Evolutionary conservation across 2,329 filamentous ascomycete genomes (phyloP), one percentile per base, ranked within the genome.

Genomic region (Cyphellophora europaea): DNA sequence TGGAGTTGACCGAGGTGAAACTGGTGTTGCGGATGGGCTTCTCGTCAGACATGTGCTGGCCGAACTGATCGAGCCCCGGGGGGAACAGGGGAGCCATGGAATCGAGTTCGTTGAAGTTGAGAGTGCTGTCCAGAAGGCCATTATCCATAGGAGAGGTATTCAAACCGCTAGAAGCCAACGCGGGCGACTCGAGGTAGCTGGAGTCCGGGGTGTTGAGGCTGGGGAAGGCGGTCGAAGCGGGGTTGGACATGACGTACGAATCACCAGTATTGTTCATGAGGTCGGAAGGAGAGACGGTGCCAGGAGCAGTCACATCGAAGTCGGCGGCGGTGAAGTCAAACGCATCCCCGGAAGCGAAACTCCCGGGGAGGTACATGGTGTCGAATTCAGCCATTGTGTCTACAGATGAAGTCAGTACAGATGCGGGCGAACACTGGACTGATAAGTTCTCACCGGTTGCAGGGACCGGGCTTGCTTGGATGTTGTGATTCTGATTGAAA

Each of bases 211-310:
- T 87, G 27, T 82, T 89, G 59, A 91, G 54, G 45, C 82, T 76
- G 30, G 84, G 89, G 52, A 88, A 74, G 28, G 82, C 77, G 30
- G 78, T 72, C 3, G 84, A 91, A 57, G 82, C 81, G 15, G 85
- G 84, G 23, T 82, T 76, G 48, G 83, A 89, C 40, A 46, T 42
- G 34, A 46, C 36, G 13, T 38, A 40, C 11, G 37, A 37, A 54
- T 77, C 79, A 46, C 74, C 72, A n/a, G n/a, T n/a, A n/a, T n/a
- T n/a, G 47, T 83, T 67, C 40, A 77, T 60, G 46, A 91, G 66
- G 49, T 91, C 83, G 55, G 81, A 77, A 16, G 85, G 85, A 42
- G 84, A 93, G 41, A 93, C 72, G 30, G 84, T 91, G 49, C 69
- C 71, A 31, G 35, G 37, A 18, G 33, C 36, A 33, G 27, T 33